phyloP scores from a whole-genome alignment of 2,329 filamentous ascomycete species.

The Aspergillus spinulosporus region DNA sequence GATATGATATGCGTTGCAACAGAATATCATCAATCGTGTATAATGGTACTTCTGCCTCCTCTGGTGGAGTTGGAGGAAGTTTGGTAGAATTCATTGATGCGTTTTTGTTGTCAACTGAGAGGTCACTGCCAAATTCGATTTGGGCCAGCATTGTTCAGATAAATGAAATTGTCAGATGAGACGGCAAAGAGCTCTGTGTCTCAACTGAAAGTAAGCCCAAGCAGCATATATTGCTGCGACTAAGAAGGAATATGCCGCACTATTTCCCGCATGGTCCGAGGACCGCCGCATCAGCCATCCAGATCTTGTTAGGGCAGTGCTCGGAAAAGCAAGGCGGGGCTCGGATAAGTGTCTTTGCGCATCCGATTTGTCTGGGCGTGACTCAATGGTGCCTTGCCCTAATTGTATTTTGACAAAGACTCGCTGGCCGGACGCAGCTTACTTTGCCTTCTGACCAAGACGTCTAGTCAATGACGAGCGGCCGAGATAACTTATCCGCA shows the following conservation, averaged over 20 bases:
- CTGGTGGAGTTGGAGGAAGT: slow-evolving; percentile 14
- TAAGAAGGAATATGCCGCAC: not conserved
- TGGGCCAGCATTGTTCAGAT: slow-evolving; percentile 6
- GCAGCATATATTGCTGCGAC: not conserved
- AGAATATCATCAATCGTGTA: slow-evolving; percentile 16
- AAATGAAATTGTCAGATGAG: not conserved
- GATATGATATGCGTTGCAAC: slow-evolving; percentile 8
- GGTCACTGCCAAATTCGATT: not conserved
- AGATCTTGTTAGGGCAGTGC: slow-evolving; percentile 1
- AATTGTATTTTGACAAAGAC: too few species aligned
- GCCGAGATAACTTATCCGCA: too few species aligned
- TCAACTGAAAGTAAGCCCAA: not conserved
- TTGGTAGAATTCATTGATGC: not conserved
- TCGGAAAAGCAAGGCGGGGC: slow-evolving; percentile 9
- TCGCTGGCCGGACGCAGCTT: too few species aligned
- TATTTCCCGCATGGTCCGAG: not conserved
- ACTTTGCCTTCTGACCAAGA: too few species aligned
- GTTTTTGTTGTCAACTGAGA: not conserved
- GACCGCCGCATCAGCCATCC: not conserved
- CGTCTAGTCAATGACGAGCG: too few species aligned
- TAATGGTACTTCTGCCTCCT: slow-evolving; percentile 2
- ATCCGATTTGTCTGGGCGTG: not conserved
- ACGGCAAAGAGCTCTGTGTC: not conserved
- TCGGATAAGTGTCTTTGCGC: slow-evolving; percentile 3
- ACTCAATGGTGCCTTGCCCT: too few species aligned